A percentile compares a stretch with the other conserved stretches of the same genome.
These are phyloP conservation scores for Apiotrichum gamsii DNA, from an alignment of 1,284 basidiomycete species.

Conservation along the genomic window DNA sequence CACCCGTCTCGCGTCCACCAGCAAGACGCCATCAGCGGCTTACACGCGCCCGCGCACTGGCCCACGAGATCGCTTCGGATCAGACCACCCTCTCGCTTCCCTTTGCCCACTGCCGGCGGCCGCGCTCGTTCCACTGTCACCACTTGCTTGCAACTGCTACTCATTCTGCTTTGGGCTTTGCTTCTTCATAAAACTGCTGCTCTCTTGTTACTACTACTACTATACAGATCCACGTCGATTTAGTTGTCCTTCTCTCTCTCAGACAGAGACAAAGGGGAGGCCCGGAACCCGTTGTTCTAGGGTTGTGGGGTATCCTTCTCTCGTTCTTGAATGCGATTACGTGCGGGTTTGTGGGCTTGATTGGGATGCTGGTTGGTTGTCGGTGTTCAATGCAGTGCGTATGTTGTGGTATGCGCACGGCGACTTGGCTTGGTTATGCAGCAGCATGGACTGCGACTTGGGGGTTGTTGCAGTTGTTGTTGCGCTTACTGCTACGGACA, in stretches of 20 bases:
- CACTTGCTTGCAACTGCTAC: too few relatives aligned
- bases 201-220: slow-evolving; percentile 8
- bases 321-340: slow-evolving; percentile 7
- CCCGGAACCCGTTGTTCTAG: slow-evolving; percentile 3
- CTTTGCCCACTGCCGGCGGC: too few relatives aligned
- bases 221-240: too few relatives aligned
- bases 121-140: too few relatives aligned
- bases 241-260: background rate
- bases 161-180: too few relatives aligned
- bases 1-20: too few relatives aligned
- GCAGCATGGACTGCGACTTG: too few relatives aligned
- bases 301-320: background rate
- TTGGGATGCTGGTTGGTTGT: background rate
- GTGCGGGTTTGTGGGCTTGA: background rate
- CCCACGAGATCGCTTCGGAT: too few relatives aligned
- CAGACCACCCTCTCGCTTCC: too few relatives aligned
- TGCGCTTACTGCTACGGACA: slow-evolving; percentile 3
- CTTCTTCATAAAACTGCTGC: too few relatives aligned
- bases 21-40: too few relatives aligned
- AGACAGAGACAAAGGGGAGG: background rate
- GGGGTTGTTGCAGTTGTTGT: background rate
- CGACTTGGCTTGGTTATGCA: background rate
- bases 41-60: too few relatives aligned
- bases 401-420: background rate
- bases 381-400: slow-evolving; percentile 3